Conservation (phyloP, 2,329 filamentous ascomycete species). For the Daldinia eschscholtzii region DNA sequence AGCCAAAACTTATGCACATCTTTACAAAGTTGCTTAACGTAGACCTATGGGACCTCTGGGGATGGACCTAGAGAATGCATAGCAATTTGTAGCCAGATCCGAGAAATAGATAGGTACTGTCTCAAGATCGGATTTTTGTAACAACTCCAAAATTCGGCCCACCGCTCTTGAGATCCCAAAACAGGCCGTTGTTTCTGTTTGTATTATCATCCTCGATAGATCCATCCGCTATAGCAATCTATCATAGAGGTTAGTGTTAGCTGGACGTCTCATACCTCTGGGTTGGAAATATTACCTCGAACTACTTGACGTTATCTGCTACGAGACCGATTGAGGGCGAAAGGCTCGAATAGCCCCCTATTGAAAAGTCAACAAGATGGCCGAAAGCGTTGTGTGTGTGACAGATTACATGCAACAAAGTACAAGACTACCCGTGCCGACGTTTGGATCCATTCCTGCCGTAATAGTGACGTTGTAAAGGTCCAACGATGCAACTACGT, state of each 20-base stretch:
- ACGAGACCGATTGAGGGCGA: background rate
- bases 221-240: background rate
- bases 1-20: conserved; percentile 46
- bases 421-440: background rate
- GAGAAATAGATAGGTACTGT: background rate
- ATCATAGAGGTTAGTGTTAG: background rate
- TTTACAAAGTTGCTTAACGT: conserved; percentile 42
- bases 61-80: background rate
- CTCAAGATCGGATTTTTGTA: background rate
- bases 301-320: background rate
- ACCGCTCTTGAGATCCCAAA: background rate
- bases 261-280: background rate
- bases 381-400: background rate
- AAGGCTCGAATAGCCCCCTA: background rate
- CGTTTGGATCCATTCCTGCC: background rate
- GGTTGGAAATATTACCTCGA: background rate
- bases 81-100: background rate
- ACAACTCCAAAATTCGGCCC: background rate
- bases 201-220: background rate
- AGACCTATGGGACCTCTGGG: background rate
- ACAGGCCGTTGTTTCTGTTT: background rate
- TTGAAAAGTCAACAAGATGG: background rate
- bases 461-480: background rate
- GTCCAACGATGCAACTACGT: background rate
- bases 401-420: background rate